Conservation (phyloP, 2,329 filamentous ascomycete genomes). For the Rachicladosporium sp. region DNA sequence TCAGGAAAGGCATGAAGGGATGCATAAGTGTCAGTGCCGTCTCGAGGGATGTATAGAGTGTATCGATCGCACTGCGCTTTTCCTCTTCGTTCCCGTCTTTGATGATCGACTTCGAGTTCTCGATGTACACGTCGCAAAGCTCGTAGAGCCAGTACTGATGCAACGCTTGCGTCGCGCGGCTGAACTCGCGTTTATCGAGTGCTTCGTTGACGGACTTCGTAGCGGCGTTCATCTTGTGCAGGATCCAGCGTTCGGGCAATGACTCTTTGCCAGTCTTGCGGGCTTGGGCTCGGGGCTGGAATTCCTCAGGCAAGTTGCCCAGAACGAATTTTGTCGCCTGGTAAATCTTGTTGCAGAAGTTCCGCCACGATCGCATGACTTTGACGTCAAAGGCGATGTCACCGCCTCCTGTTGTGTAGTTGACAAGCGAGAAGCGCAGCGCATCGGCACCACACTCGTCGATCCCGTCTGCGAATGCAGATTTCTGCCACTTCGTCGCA, state of each 20-base stretch:
- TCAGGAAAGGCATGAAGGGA: constrained; percentile 73
- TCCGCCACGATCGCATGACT: constrained; percentile 83
- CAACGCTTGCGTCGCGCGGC: constrained; percentile 55
- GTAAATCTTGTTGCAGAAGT: constrained; percentile 97
- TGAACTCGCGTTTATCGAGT: constrained; percentile 58
- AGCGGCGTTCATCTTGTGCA: constrained; percentile 66
- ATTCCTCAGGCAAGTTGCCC: constrained; percentile 57
- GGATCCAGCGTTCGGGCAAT: constrained; percentile 55
- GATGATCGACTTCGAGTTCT: constrained; percentile 76
- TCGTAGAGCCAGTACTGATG: constrained; percentile 72
- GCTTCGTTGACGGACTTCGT: constrained; percentile 60
- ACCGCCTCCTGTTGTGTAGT: constrained; percentile 70
- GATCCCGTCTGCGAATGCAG: constrained; percentile 84
- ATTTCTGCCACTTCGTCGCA: constrained; percentile 86
- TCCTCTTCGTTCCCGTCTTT: constrained; percentile 61
- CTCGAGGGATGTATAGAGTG: constrained; percentile 70
- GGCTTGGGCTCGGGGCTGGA: constrained; percentile 44
- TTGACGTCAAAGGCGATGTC: constrained; percentile 84
- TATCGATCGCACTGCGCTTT: constrained; percentile 62
- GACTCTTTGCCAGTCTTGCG: constrained; percentile 49
- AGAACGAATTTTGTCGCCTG: constrained; percentile 94
- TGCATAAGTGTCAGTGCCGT: constrained; percentile 62
- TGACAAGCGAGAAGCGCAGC: constrained; percentile 76
- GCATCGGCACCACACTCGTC: constrained; percentile 90
- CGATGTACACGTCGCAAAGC: constrained; percentile 73